Conservation (phyloP, 148 eudicot species). For the Talinum fruticosum region DNA sequence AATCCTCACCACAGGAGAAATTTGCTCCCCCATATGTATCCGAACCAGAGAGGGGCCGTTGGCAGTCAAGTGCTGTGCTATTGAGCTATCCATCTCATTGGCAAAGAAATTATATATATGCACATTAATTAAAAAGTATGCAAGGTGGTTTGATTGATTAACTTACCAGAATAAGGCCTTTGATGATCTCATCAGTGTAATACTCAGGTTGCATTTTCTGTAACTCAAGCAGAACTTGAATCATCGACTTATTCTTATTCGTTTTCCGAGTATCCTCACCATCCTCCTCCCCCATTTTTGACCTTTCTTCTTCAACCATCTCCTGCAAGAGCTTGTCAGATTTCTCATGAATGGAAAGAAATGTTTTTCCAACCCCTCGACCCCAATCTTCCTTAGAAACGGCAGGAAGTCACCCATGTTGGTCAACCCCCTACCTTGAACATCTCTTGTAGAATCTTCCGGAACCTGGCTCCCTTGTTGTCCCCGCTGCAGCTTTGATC, state of each 20-base stretch:
- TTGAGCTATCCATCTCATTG: too few species aligned
- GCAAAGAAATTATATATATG: too few species aligned
- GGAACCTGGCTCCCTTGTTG: conserved; percentile 24
- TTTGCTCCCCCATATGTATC: too few species aligned
- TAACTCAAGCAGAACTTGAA: conserved; percentile 39
- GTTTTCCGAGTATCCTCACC: not conserved
- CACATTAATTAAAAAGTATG: too few species aligned
- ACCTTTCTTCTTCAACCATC: conserved; percentile 37
- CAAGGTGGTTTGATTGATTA: not conserved
- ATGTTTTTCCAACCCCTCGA: conserved; percentile 17
- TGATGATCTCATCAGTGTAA: conserved; percentile 46
- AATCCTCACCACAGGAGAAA: too few species aligned
- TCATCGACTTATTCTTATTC: conserved; percentile 26
- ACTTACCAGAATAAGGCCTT: conserved; percentile 46
- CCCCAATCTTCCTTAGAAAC: conserved; percentile 31
- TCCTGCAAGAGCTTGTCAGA: conserved; percentile 42
- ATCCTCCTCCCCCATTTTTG: not conserved
- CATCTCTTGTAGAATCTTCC: conserved; percentile 10
- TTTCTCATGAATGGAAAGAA: conserved; percentile 8
- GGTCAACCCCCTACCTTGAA: conserved; percentile 10
- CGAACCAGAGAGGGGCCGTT: too few species aligned
- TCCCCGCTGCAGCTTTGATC: conserved; percentile 32
- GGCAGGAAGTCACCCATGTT: too few species aligned
- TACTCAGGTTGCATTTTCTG: conserved; percentile 42
- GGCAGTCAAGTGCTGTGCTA: too few species aligned